Evolutionary conservation across 257 asterid species (phyloP), one percentile per base, ranked within the genome.

Genomic region (Agastache rugosa): DNA sequence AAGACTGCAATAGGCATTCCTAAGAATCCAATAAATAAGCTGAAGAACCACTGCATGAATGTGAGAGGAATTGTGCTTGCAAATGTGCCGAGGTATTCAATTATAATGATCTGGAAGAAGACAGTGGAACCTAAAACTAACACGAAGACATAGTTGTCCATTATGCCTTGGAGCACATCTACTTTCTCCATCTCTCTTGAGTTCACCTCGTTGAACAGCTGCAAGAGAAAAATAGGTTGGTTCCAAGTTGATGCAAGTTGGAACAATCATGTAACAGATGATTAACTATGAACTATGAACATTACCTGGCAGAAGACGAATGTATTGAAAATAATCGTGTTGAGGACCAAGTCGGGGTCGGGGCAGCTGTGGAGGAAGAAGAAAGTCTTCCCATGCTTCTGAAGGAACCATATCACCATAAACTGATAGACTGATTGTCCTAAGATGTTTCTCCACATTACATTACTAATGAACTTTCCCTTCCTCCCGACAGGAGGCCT

Each of bases 391-490:
- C 97, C 99, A 47, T 65, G 71, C 10, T 84, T 77, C 63, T 94
- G 97, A 69, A 94, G 97, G 81, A 94, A 85, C 91, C 92, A 87
- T 77, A 94, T 88, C 16, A 94, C 84, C n/a, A 89, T 5, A 61
- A 94, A 89, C 84, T 94, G 99, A 63, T 88, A 94, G 25, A 94
- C 14, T 3, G 97, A 86, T 79, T 92, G 99, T 11, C 99, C 99
- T 73, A 92, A 73, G 78, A 94, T 87, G 83, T 94, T 94, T 83
- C 99, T 90, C 99, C 97, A 94, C 99, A 94, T 94, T 29, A 92
- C 88, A 29, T 75, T 75, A 34, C 79, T 92, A 25, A 94, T 94
- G 83, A 94, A 94, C 75, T 81, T 89, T 31, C 97, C 97, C 0
- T 82, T 81, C 81, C 97, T 84, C 69, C 99, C 97, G 8, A 94